Conservation (phyloP, 345 rosid species). For the Arabis hirsuta region DNA sequence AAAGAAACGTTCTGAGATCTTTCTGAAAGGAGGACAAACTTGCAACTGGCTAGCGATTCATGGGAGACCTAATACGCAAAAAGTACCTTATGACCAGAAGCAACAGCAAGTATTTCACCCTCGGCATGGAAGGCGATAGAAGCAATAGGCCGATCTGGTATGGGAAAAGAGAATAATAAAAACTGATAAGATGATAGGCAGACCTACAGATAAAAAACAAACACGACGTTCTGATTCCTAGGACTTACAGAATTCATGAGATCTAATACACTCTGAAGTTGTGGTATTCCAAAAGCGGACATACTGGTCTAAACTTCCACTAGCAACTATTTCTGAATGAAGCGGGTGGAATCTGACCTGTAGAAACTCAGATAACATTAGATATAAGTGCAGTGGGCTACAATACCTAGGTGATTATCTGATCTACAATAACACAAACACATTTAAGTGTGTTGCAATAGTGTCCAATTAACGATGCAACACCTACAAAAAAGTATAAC, state of each 20-base stretch:
- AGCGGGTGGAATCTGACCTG: conserved; percentile 88
- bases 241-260: conserved; percentile 74
- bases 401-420: not conserved
- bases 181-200: conserved; percentile 2
- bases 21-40: conserved; percentile 11
- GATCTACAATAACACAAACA: not conserved
- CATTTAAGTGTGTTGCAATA: not conserved
- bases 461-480: conserved; percentile 17
- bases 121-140: conserved; percentile 87
- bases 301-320: conserved; percentile 89
- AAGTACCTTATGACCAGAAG: conserved; percentile 83
- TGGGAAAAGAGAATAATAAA: conserved; percentile 3
- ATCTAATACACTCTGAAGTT: conserved; percentile 67
- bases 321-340: conserved; percentile 74
- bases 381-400: conserved; percentile 20
- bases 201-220: not conserved
- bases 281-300: conserved; percentile 85
- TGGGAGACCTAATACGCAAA: conserved; percentile 24
- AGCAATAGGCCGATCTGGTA: conserved; percentile 78
- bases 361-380: conserved; percentile 39
- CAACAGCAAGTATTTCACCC: conserved; percentile 83
- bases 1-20: conserved; percentile 28
- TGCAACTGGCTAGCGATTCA: conserved; percentile 19
- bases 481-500: conserved; percentile 9
- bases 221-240: not conserved